phyloP scores from a whole-genome alignment of 129 eudicot species.

The sunflower (Helianthus annuus) region DNA sequence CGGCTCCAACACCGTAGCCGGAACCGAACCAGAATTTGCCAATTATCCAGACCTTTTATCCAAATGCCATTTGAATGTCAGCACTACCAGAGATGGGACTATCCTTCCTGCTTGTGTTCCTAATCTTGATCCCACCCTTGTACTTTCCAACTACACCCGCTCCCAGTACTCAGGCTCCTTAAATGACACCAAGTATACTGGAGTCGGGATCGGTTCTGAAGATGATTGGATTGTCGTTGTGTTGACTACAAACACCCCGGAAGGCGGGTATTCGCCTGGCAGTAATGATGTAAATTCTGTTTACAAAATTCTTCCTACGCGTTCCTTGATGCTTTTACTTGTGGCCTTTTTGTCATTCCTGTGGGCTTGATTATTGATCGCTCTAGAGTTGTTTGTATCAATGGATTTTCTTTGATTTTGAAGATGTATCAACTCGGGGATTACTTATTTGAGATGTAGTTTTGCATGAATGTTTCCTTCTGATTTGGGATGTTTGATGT shows the following conservation, averaged over 20 bases:
- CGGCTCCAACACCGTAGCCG: constrained; percentile 73
- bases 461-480: constrained; percentile 10
- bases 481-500: background rate
- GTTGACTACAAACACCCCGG: constrained; percentile 65
- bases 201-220: constrained; percentile 71
- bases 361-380: constrained; percentile 23
- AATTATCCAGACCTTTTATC: constrained; percentile 49
- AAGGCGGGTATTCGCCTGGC: constrained; percentile 56
- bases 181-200: constrained; percentile 67
- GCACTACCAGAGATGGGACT: constrained; percentile 69
- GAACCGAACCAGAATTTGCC: constrained; percentile 65
- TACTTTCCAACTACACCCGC: constrained; percentile 71
- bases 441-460: constrained; percentile 25
- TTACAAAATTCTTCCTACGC: constrained; percentile 21
- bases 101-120: constrained; percentile 93
- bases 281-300: constrained; percentile 36
- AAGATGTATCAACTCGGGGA: constrained; percentile 20
- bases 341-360: constrained; percentile 37
- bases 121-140: constrained; percentile 55
- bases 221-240: constrained; percentile 81
- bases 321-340: constrained; percentile 25
- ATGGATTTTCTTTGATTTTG: constrained; percentile 2
- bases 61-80: constrained; percentile 67
- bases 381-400: constrained; percentile 4
- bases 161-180: constrained; percentile 63